Conservation (phyloP, 306 rosid species). For the Casuarina equisetifolia region DNA sequence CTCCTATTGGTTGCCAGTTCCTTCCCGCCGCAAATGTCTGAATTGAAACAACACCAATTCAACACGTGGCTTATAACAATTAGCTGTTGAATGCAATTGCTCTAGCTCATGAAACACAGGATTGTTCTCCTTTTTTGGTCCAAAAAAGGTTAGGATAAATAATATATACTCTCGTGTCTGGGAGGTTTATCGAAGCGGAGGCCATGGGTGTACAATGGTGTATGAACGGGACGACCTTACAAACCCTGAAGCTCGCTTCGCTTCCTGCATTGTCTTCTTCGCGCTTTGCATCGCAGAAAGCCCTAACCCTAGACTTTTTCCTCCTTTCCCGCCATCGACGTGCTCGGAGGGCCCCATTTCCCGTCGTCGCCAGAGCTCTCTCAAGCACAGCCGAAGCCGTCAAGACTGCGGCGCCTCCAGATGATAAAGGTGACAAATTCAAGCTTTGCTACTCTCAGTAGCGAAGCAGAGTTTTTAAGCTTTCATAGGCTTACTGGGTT, state of each 20-base stretch:
- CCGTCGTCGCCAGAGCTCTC: constrained; percentile 40
- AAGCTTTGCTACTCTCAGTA: background rate
- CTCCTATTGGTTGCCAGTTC: background rate
- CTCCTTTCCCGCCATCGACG: constrained; percentile 23
- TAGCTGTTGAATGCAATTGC: background rate
- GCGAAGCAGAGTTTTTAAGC: background rate
- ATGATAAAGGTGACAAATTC: constrained; percentile 59
- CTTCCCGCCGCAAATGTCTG: background rate
- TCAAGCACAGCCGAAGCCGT: constrained; percentile 46
- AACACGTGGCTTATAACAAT: background rate
- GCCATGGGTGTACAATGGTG: constrained; percentile 49
- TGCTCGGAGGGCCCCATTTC: constrained; percentile 34
- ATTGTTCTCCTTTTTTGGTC: background rate
- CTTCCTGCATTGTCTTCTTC: constrained; percentile 43
- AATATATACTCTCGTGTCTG: no score
- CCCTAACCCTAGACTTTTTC: constrained; percentile 11
- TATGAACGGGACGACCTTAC: constrained; percentile 45
- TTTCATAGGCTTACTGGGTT: background rate
- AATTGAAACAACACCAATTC: background rate
- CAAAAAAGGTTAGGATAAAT: background rate
- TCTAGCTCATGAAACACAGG: background rate
- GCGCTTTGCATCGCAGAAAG: constrained; percentile 28
- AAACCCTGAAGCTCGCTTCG: constrained; percentile 44
- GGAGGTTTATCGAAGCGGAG: background rate
- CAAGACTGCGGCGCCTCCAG: constrained; percentile 34